Conservation (phyloP, 2,329 filamentous ascomycete genomes). For the Nigrograna mackinnonii region DNA sequence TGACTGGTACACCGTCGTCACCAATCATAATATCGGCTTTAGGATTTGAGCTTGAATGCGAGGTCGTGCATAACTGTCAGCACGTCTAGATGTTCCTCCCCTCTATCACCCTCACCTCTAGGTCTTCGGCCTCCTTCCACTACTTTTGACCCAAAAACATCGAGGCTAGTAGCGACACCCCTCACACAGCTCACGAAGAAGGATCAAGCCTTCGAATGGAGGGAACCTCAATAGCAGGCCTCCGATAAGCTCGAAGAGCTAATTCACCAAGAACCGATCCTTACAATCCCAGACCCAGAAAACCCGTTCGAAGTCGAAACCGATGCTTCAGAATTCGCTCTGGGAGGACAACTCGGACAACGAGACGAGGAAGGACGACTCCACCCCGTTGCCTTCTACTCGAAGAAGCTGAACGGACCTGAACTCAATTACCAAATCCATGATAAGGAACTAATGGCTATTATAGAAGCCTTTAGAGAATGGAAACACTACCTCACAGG, state of each 20-base stretch:
- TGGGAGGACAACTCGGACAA: neutral
- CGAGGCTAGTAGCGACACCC: conserved; percentile 1
- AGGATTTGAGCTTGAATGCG: too few species aligned
- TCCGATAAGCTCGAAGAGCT: conserved; percentile 4
- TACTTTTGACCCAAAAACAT: too few species aligned
- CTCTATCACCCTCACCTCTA: too few species aligned
- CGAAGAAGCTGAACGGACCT: neutral
- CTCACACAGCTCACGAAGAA: conserved; percentile 2
- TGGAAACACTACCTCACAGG: conserved; percentile 2
- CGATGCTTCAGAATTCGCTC: conserved; percentile 3
- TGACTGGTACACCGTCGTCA: too few species aligned
- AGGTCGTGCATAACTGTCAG: too few species aligned
- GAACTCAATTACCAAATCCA: conserved; percentile 5
- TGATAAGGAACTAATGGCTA: conserved; percentile 6
- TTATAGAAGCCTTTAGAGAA: conserved; percentile 3
- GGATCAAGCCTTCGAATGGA: conserved; percentile 1
- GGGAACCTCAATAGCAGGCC: conserved; percentile 1
- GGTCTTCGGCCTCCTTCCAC: too few species aligned
- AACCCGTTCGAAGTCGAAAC: conserved; percentile 2
- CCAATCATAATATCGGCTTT: too few species aligned
- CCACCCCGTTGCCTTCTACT: conserved; percentile 6
- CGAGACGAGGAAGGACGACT: neutral
- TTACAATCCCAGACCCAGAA: conserved; percentile 1
- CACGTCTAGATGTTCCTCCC: too few species aligned
- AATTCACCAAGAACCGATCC: neutral